Evolutionary conservation across 371 early-diverging fungal genomes (phyloP).

Genomic region (Mycotypha africana): DNA sequence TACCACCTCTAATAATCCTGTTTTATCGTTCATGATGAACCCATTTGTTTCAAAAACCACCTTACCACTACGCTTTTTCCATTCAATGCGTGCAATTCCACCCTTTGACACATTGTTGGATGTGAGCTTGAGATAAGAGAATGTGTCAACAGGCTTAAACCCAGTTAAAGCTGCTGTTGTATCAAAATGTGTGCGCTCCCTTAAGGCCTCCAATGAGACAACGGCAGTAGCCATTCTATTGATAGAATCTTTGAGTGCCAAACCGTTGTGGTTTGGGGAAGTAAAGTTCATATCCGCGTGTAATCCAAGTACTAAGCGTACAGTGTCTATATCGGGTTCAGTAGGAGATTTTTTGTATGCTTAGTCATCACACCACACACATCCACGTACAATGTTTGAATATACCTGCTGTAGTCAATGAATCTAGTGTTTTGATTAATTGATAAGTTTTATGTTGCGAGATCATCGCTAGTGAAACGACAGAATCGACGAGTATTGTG

Average conservation of each 20-base stretch:
- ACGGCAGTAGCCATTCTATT: constrained; percentile 31
- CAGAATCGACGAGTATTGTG: constrained; percentile 30
- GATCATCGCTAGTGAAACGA: constrained; percentile 21
- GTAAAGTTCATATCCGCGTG: constrained; percentile 24
- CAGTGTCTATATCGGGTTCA: constrained; percentile 16
- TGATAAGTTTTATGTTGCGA: constrained; percentile 35
- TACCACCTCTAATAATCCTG: constrained; percentile 15
- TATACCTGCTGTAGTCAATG: constrained; percentile 38
- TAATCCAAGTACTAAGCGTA: constrained; percentile 24
- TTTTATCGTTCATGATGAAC: constrained; percentile 1
- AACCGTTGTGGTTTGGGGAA: constrained; percentile 5
- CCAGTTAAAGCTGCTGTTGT: constrained; percentile 33
- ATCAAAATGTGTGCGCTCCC: constrained; percentile 24
- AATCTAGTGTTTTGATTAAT: constrained; percentile 28
- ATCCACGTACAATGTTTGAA: too few species aligned
- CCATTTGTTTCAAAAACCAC: constrained; percentile 34
- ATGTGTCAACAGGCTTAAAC: constrained; percentile 33
- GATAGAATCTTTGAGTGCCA: constrained; percentile 19
- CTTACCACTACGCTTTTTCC: constrained; percentile 45
- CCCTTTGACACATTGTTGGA: constrained; percentile 26
- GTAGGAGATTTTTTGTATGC: too few species aligned
- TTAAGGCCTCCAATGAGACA: constrained; percentile 22
- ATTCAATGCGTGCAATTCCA: constrained; percentile 32
- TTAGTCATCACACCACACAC: too few species aligned
- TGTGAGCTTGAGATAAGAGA: constrained; percentile 32